These are phyloP conservation scores for Ceratorhiza oryzae-sativae DNA, from an alignment of 1,284 basidiomycete species.

Conservation along the genomic window DNA sequence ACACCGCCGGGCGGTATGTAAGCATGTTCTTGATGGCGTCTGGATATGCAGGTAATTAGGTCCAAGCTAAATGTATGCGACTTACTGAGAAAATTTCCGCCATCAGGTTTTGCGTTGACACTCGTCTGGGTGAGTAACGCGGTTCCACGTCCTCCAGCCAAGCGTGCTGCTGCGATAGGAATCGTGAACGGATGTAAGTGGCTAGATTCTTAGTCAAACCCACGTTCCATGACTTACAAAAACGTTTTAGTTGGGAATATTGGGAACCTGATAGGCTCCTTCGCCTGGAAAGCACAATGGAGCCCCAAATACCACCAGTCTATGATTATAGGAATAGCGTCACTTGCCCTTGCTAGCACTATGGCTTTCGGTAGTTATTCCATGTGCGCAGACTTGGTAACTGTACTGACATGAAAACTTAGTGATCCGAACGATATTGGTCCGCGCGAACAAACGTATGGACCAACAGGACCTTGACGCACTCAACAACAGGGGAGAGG, in stretches of 20 bases:
- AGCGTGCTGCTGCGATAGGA: slow-evolving; percentile 59
- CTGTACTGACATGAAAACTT: slow-evolving; percentile 16
- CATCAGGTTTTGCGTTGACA: slow-evolving; percentile 57
- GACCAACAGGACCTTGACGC: slow-evolving; percentile 57
- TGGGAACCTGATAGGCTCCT: slow-evolving; percentile 59
- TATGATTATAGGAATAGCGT: slow-evolving; percentile 57
- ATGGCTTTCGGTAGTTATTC: slow-evolving; percentile 54
- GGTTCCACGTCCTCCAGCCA: slow-evolving; percentile 69
- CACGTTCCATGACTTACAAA: background rate
- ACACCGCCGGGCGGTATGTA: slow-evolving; percentile 64
- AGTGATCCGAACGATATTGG: slow-evolving; percentile 60
- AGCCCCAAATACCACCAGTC: slow-evolving; percentile 60
- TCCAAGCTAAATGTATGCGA: too few species aligned
- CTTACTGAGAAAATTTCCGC: too few species aligned
- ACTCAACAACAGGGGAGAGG: slow-evolving; percentile 53
- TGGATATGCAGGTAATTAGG: slow-evolving; percentile 60
- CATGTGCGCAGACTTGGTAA: too few species aligned
- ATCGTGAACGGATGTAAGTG: slow-evolving; percentile 52
- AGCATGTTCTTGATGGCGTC: slow-evolving; percentile 69
- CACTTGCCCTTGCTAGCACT: slow-evolving; percentile 52
- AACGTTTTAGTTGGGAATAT: slow-evolving; percentile 50
- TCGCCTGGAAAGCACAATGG: slow-evolving; percentile 61
- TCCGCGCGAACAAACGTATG: slow-evolving; percentile 56
- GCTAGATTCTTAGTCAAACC: background rate
- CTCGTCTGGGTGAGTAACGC: slow-evolving; percentile 64